Evolutionary conservation across 306 rosid genomes (phyloP), one percentile per base, ranked within the genome.

Genomic region (Oxytropis ochrocephala): DNA sequence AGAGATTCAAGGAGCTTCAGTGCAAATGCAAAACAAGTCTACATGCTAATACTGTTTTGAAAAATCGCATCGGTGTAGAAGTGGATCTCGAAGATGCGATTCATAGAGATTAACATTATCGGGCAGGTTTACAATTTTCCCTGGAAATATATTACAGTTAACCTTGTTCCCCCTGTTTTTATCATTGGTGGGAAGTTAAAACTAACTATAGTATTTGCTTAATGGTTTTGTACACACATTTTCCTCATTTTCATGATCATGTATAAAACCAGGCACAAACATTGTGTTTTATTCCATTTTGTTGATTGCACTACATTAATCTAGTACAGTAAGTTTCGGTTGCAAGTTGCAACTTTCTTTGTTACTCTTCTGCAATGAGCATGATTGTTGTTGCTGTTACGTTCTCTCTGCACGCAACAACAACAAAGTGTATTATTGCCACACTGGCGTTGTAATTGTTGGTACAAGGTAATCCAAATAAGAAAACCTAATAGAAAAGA

Each of bases 1-100:
- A 75, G 72, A 84, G 88, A 70, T 89, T 81, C 83, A 81, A 63
- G 71, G 97, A 89, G 82, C 70, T 95, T 10, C 91, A 89, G 72
- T 82, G 76, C 74, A 91, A 75, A 69, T 89, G 85, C 70, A 89
- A 17, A 29, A 46, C 66, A 14, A 81, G 74, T 46, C 73, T 67
- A 16, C 83, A 87, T 38, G 81, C 91, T 58, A 59, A 64, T 0
- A 67, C 89, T 13, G 78, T 85, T 4, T 82, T 85, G 35, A 91
- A 71, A 65, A 89, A 95, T 5, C 85, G 85, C 42, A 50, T 70
- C 0, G 99, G 96, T 56, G 35, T 81, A 51, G 86, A 89, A 12
- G 21, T 81, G 60, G 92, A 91, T 29, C 87, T 84, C 16, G n/a
- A 95, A 1, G 96, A 95, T 67, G 68, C 82, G 68, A 67, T 84